Evolutionary conservation across 345 rosid genomes (phyloP), one percentile per base, ranked within the genome.

Genomic region (Cardiospermum halicacabum): DNA sequence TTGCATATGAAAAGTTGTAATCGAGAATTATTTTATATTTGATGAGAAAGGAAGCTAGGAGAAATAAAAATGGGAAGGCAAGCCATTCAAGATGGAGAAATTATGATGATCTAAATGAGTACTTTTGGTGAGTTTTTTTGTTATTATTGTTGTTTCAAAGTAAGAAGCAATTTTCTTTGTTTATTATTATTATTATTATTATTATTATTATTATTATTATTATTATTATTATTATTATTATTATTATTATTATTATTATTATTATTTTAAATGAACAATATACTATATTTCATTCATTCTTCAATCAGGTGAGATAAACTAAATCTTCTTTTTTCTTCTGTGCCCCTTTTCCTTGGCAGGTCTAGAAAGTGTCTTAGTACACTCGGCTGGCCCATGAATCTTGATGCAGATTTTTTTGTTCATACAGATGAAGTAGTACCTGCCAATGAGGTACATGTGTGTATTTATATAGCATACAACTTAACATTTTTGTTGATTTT

Each of bases 1-100:
- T 16, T 21, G 48, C 40, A 56, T 19, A 2, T 39, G n/a, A 34
- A 27, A 50, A 7, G 37, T 75, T 31, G 22, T 56, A 5, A 51
- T 42, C 58, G 60, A 54, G 66, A 58, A 58, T 58, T 62, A 60
- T 70, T n/a, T n/a, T 69, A 49, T 74, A 66, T 72, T 58, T 72
- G 62, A 19, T 62, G 25, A 66, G 74, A 75, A 73, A 94, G 99
- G 99, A 94, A 84, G 91, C 77, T 60, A 78, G 58, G 77, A 87
- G 86, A 83, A 94, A 85, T 82, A 75, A 80, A 76, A 74, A 71
- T 60, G 97, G 99, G 72, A 89, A 74, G 74, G 93, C 89, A 58
- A 91, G 99, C 76, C 97, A 91, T 82, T 89, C 99, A 48, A 85
- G 65, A 76, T 91, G 97, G 99, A 91, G 99, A 78, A 94, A 94